phyloP scores from a whole-genome alignment of 2,329 filamentous ascomycete genomes.

The Corynespora cassiicola region DNA sequence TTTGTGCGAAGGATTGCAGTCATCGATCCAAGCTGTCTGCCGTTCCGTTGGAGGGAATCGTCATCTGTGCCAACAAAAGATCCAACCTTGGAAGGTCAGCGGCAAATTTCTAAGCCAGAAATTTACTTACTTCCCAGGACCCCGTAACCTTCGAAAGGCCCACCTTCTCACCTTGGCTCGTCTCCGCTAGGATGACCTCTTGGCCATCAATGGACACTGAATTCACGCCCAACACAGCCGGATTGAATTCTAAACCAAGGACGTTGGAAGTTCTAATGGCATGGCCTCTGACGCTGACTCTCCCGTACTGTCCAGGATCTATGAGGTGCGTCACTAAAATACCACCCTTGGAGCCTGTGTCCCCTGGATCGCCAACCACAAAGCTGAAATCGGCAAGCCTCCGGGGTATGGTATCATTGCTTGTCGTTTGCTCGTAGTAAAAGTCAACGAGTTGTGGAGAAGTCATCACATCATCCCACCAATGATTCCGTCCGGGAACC shows the following conservation, averaged over 20 bases:
- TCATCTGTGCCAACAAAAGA: not conserved
- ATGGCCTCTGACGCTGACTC: constrained; percentile 49
- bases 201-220: constrained; percentile 30
- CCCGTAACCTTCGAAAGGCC: not conserved
- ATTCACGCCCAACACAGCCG: constrained; percentile 16
- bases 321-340: constrained; percentile 58
- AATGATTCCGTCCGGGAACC: constrained; percentile 57
- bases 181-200: constrained; percentile 15
- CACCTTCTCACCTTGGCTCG: constrained; percentile 13
- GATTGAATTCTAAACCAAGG: constrained; percentile 34
- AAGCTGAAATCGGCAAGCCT: constrained; percentile 52
- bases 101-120: too few species aligned
- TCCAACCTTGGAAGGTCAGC: not conserved
- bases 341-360: constrained; percentile 60
- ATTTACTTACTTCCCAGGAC: too few species aligned
- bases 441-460: constrained; percentile 57
- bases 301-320: constrained; percentile 59
- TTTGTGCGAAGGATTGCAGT: constrained; percentile 60
- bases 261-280: constrained; percentile 42
- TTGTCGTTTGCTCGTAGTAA: constrained; percentile 48
- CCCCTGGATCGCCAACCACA: constrained; percentile 58
- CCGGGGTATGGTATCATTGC: constrained; percentile 20
- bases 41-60: constrained; percentile 42
- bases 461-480: constrained; percentile 63
- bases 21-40: constrained; percentile 59